Evolutionary conservation across 371 early-diverging fungal species (phyloP).

Genomic region (Mortierella sp.): DNA sequence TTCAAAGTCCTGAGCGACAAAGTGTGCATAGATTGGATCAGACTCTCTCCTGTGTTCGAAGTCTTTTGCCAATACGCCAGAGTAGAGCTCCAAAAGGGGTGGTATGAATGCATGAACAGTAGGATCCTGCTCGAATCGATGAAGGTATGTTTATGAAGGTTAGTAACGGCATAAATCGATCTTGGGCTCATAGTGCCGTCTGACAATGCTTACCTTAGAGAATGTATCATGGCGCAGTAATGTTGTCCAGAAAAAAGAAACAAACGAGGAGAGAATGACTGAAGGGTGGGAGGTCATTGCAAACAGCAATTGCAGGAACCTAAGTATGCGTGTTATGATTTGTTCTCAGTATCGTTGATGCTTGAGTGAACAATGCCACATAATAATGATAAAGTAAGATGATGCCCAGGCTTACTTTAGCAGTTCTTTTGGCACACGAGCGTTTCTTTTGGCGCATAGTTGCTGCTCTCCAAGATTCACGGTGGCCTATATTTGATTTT

Average conservation of each 20-base stretch:
- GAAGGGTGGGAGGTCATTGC: conserved; percentile 58
- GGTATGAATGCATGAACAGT: conserved; percentile 41
- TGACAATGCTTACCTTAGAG: conserved; percentile 29
- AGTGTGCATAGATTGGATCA: conserved; percentile 44
- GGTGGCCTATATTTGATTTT: conserved; percentile 38
- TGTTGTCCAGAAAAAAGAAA: conserved; percentile 54
- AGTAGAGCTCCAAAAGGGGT: conserved; percentile 40
- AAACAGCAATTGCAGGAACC: conserved; percentile 49
- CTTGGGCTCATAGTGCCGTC: not conserved
- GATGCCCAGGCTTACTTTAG: conserved; percentile 31
- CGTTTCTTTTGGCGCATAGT: conserved; percentile 58
- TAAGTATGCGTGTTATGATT: conserved; percentile 21
- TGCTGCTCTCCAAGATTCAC: conserved; percentile 63
- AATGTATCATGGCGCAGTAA: conserved; percentile 46
- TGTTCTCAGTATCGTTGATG: conserved; percentile 26
- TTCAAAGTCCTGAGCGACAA: conserved; percentile 49
- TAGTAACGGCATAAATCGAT: no score
- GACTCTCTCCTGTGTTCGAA: conserved; percentile 30
- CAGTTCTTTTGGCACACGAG: conserved; percentile 53
- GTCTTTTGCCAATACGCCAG: conserved; percentile 37
- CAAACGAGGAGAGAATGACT: conserved; percentile 36
- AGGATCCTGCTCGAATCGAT: conserved; percentile 23
- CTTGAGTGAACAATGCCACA: conserved; percentile 13
- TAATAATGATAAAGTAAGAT: conserved; percentile 10
- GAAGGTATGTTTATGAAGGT: not conserved